These are phyloP conservation scores for Hura crepitans DNA, from an alignment of 441 rosid species.

Conservation along the genomic window DNA sequence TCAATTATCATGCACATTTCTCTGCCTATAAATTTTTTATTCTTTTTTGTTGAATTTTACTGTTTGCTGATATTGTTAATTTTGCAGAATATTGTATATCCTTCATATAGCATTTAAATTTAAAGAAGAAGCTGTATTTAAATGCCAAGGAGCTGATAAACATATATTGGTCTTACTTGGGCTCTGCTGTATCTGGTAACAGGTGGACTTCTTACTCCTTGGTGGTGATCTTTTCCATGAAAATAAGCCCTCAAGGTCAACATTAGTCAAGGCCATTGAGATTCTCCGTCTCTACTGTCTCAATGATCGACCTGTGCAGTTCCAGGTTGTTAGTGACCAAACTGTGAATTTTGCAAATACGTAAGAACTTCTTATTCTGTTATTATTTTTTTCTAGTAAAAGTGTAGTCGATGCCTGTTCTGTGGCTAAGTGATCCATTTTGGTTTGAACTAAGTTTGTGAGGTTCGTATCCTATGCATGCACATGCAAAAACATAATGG, in stretches of 20 bases:
- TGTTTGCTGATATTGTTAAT: not conserved
- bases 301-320: constrained; percentile 83
- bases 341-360: constrained; percentile 74
- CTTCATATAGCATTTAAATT: not conserved
- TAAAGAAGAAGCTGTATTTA: constrained; percentile 5
- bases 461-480: constrained; percentile 2
- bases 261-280: constrained; percentile 90
- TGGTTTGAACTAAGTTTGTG: not conserved
- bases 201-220: constrained; percentile 91
- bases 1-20: not conserved
- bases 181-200: constrained; percentile 20
- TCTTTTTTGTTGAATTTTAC: too few relatives aligned
- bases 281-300: constrained; percentile 94
- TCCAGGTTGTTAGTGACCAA: constrained; percentile 98
- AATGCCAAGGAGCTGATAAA: not conserved
- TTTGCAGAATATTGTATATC: not conserved
- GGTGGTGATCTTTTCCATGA: constrained; percentile 99
- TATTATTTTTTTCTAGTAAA: not conserved
- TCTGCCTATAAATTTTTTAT: not conserved
- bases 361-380: constrained; percentile 39
- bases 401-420: not conserved
- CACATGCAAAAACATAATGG: not conserved
- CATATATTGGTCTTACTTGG: not conserved
- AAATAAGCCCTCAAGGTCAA: constrained; percentile 94
- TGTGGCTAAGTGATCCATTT: not conserved